phyloP scores from a whole-genome alignment of 192 early-diverging fungal species.

The Dissophora ornata region DNA sequence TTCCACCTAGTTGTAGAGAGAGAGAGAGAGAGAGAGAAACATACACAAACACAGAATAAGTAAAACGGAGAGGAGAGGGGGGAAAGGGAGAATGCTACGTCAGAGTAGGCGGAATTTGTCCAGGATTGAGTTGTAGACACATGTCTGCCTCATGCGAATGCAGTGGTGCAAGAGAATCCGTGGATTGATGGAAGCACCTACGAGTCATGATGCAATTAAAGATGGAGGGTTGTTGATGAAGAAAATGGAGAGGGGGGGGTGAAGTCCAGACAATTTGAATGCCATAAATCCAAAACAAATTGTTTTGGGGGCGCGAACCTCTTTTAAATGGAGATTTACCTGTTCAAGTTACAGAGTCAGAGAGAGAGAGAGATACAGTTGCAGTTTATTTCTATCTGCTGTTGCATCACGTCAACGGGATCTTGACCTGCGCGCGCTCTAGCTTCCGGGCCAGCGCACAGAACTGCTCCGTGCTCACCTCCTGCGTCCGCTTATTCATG shows the following conservation, averaged over 20 bases:
- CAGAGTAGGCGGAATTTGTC: background rate
- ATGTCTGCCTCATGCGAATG: too few species aligned
- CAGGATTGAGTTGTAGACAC: background rate
- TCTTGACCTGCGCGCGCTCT: constrained; percentile 55
- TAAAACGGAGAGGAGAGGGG: too few species aligned
- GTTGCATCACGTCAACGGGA: constrained; percentile 43
- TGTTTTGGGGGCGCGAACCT: background rate
- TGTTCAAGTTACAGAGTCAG: too few species aligned
- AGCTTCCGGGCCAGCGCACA: constrained; percentile 64
- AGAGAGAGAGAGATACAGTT: too few species aligned
- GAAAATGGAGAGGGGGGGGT: background rate
- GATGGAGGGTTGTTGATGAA: background rate
- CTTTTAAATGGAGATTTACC: too few species aligned
- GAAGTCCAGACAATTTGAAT: background rate
- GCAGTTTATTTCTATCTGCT: too few species aligned
- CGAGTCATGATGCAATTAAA: constrained; percentile 26
- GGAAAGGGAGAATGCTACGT: background rate
- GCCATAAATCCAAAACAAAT: too few species aligned
- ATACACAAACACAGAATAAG: too few species aligned
- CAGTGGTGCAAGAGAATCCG: too few species aligned
- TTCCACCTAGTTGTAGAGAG: constrained; percentile 45
- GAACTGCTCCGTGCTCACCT: constrained; percentile 71
- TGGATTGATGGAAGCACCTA: background rate
- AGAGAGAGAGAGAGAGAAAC: background rate
- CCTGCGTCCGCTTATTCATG: constrained; percentile 69